Evolutionary conservation across 495 filamentous ascomycete genomes (phyloP).

Genomic region (Aspergillus coremiiformis): DNA sequence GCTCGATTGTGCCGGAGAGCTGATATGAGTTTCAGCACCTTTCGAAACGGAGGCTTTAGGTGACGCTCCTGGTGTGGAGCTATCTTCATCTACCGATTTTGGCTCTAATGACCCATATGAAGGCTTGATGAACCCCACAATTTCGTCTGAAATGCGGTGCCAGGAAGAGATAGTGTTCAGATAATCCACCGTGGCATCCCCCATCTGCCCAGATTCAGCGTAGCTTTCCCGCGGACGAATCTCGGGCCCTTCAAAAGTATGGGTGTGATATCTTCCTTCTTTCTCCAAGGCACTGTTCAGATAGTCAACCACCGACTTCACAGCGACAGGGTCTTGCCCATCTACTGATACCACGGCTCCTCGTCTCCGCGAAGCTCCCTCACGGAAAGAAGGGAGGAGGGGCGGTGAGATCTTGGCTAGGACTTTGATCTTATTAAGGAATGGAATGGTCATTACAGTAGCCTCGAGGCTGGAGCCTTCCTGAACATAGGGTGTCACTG

Average conservation of each 20-base stretch:
- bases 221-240: constrained; percentile 23
- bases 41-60: constrained; percentile 32
- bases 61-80: constrained; percentile 19
- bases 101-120: constrained; percentile 10
- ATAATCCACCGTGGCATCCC: constrained; percentile 53
- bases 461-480: constrained; percentile 49
- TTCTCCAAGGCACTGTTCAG: constrained; percentile 53
- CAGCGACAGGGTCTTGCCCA: constrained; percentile 50
- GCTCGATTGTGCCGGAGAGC: constrained; percentile 24
- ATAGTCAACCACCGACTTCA: constrained; percentile 50
- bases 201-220: constrained; percentile 29
- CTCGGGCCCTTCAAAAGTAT: constrained; percentile 44
- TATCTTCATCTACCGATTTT: constrained; percentile 15
- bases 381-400: constrained; percentile 38
- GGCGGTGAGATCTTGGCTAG: constrained; percentile 63
- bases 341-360: constrained; percentile 81
- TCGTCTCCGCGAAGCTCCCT: constrained; percentile 41
- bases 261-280: constrained; percentile 51
- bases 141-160: constrained; percentile 62
- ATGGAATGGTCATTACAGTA: constrained; percentile 67
- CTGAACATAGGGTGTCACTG: constrained; percentile 24
- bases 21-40: constrained; percentile 24
- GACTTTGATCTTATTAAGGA: constrained; percentile 61
- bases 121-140: constrained; percentile 54
- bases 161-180: constrained; percentile 62